phyloP scores from a whole-genome alignment of 805 yeast genomes.

The Ogataea philodendri region DNA sequence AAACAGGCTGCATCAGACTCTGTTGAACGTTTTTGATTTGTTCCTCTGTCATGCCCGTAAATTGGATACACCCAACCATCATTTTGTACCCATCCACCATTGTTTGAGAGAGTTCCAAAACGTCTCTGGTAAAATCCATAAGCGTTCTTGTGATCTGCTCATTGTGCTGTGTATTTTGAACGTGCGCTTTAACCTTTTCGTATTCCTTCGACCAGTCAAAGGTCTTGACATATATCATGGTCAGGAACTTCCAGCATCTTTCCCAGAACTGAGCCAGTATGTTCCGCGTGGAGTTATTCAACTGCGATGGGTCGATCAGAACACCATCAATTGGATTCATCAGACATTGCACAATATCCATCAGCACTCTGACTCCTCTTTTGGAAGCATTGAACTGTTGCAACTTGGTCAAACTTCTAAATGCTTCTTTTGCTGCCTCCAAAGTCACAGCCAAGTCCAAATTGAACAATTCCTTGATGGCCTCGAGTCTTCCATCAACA shows the following conservation, averaged over 20 bases:
- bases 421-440: constrained; percentile 38
- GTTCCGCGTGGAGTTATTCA: constrained; percentile 17
- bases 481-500: constrained; percentile 76
- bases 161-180: constrained; percentile 20
- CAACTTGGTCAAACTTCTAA: constrained; percentile 16
- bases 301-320: constrained; percentile 21
- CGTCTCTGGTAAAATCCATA: constrained; percentile 78
- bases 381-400: constrained; percentile 24
- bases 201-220: constrained; percentile 64
- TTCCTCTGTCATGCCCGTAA: constrained; percentile 20
- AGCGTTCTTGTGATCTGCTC: constrained; percentile 26
- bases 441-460: constrained; percentile 46
- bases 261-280: constrained; percentile 57
- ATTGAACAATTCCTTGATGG: constrained; percentile 54
- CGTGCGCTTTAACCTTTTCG: constrained; percentile 26
- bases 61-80: constrained; percentile 32
- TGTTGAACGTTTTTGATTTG: constrained; percentile 23
- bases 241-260: constrained; percentile 67
- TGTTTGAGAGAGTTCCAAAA: constrained; percentile 70
- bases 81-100: constrained; percentile 64
- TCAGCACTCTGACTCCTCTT: constrained; percentile 65
- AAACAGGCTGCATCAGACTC: constrained; percentile 48
- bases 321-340: constrained; percentile 68
- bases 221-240: constrained; percentile 64
- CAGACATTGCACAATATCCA: constrained; percentile 66